phyloP scores from a whole-genome alignment of 805 yeast species.

The Blastobotrys terrestris region DNA sequence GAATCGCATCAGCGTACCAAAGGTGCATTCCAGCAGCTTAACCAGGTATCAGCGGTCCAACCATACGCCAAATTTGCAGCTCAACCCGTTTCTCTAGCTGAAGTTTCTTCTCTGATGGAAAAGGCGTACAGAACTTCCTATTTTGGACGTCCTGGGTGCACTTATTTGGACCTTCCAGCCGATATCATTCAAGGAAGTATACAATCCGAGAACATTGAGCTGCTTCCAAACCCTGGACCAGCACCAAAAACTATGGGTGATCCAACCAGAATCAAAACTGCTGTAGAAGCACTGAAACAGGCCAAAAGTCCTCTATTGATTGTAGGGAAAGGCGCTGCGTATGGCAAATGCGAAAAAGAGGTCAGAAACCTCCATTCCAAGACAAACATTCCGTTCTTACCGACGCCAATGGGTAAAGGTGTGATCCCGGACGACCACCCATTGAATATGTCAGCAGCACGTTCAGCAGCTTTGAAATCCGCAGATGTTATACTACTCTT shows the following conservation, averaged over 20 bases:
- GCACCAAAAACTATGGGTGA: constrained; percentile 38
- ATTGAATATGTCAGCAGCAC: constrained; percentile 54
- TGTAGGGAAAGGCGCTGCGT: constrained; percentile 63
- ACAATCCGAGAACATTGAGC: constrained; percentile 5
- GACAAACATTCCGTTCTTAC: constrained; percentile 50
- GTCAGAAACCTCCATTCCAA: constrained; percentile 38
- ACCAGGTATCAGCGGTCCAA: constrained; percentile 48
- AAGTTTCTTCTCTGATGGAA: constrained; percentile 36
- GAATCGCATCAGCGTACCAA: constrained; percentile 42
- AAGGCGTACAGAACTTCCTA: constrained; percentile 42
- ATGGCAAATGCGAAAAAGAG: constrained; percentile 36
- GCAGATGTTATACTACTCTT: constrained; percentile 56
- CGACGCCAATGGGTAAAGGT: constrained; percentile 80
- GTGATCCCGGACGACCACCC: constrained; percentile 45
- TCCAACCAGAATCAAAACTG: constrained; percentile 30
- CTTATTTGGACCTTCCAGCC: constrained; percentile 64
- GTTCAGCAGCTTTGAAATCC: constrained; percentile 50
- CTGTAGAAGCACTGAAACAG: constrained; percentile 30
- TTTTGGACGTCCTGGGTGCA: constrained; percentile 52
- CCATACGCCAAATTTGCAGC: constrained; percentile 49
- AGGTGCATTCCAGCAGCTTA: constrained; percentile 70
- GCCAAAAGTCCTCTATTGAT: constrained; percentile 49
- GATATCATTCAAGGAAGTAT: constrained; percentile 41
- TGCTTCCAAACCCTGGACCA: constrained; percentile 22
- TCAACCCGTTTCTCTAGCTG: constrained; percentile 33